phyloP scores from a whole-genome alignment of 257 asterid genomes.

The Verbascum thapsus region DNA sequence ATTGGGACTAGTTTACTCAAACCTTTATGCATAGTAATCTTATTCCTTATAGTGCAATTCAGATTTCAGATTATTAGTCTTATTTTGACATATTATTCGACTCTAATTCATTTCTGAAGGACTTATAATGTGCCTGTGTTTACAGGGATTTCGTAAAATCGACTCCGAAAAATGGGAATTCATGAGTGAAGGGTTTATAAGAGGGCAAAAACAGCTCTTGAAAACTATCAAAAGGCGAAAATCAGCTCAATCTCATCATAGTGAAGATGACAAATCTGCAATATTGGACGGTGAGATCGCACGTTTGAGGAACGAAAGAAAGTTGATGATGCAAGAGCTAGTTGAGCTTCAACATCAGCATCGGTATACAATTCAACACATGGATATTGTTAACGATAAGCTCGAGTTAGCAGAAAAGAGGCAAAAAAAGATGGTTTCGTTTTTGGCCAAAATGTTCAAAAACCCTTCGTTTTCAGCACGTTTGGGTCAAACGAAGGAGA shows the following conservation, averaged over 20 bases:
- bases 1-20: too few relatives aligned
- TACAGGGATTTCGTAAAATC: conserved; percentile 75
- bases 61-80: too few relatives aligned
- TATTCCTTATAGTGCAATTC: too few relatives aligned
- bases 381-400: conserved; percentile 56
- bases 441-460: conserved; percentile 66
- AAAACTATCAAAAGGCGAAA: conserved; percentile 71
- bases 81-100: not conserved
- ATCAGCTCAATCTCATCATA: conserved; percentile 44
- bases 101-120: conserved; percentile 10
- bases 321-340: conserved; percentile 61
- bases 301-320: conserved; percentile 53
- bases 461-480: conserved; percentile 47
- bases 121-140: not conserved
- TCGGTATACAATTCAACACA: conserved; percentile 44
- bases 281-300: conserved; percentile 49
- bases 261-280: conserved; percentile 36
- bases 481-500: conserved; percentile 40
- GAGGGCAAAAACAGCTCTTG: conserved; percentile 62
- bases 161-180: conserved; percentile 79
- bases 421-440: conserved; percentile 73
- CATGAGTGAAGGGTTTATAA: conserved; percentile 58
- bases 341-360: conserved; percentile 65
- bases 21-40: too few relatives aligned
- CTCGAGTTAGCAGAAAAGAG: conserved; percentile 65